Conservation (phyloP, 2,329 filamentous ascomycete genomes). For the Chaetomiaceae sp. region DNA sequence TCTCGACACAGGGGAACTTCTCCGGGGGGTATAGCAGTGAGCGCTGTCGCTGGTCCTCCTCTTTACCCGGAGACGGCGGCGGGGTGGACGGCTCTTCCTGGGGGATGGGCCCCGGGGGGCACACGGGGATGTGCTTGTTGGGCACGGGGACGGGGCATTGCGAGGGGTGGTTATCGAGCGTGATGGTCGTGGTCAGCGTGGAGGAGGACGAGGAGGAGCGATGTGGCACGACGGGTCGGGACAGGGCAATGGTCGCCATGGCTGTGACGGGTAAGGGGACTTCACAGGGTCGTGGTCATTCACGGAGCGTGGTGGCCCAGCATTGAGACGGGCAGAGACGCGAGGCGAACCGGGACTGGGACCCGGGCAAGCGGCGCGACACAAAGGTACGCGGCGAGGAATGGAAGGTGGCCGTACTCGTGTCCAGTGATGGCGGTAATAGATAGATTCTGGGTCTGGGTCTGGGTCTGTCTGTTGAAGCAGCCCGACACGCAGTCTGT, state of each 20-base stretch:
- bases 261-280: not conserved
- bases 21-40: constrained; percentile 75
- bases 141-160: constrained; percentile 52
- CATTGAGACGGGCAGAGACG: not conserved
- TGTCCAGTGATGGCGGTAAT: too few relatives aligned
- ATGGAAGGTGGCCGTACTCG: too few relatives aligned
- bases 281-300: not conserved
- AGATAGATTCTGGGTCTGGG: not conserved
- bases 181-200: constrained; percentile 30
- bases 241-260: constrained; percentile 56
- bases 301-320: not conserved
- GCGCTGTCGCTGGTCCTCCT: constrained; percentile 50
- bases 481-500: not conserved
- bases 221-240: constrained; percentile 32
- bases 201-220: constrained; percentile 29
- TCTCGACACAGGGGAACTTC: constrained; percentile 49
- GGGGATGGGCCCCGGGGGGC: constrained; percentile 69
- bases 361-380: not conserved
- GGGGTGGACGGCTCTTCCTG: constrained; percentile 55
- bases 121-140: constrained; percentile 88
- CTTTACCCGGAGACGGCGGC: constrained; percentile 60
- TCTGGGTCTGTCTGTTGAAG: constrained; percentile 11
- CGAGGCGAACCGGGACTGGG: not conserved
- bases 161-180: constrained; percentile 35
- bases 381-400: not conserved